Evolutionary conservation across 1,139 yeast genomes (phyloP), one percentile per base, ranked within the genome.

Genomic region (Sugiyamaella paludigena): DNA sequence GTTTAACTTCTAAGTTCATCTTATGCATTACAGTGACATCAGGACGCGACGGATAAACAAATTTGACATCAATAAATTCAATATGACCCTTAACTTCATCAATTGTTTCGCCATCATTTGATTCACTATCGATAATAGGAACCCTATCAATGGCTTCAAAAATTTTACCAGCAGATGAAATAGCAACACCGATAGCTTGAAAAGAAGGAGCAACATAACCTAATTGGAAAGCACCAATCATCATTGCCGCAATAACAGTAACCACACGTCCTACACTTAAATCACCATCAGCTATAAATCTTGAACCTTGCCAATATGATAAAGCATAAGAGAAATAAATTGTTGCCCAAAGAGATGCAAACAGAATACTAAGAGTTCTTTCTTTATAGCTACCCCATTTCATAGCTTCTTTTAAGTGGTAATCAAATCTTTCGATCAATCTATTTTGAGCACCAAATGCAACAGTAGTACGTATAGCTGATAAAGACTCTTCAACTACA

Each of bases 31-130:
- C 81, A 39, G 70, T 66, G 46, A 84, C 87, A 50, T 82, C 79
- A 12, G 87, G 87, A 52, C 97, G 78, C 1, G 95, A 83, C n/a
- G 97, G 96, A 65, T 89, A 89, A 50, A 81, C 74, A 68, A 89
- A 89, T 1, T 71, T 74, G 26, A 91, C 86, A 57, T 87, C 69
- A 48, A 67, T 45, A n/a, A 91, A 84, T 53, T 75, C 79, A 46
- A 91, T 80, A 47, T 80, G 69, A n/a, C 77, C 76, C 9, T 72
- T 65, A 2, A 78, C 61, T 8, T 60, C 58, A 8, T 55, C 62
- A 38, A 58, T 51, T 27, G 66, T 72, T 19, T 55, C 58, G 10
- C 74, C 74, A 7, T 57, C 52, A 5, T 57, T 60, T 26, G 53
- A 45, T 5, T 57, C 53, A 7, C 71, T 55, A 52, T 71, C 74